Evolutionary conservation across 1,284 basidiomycete genomes (phyloP), one percentile per base, ranked within the genome.

Genomic region (Pyrrhoderma lamaoense): DNA sequence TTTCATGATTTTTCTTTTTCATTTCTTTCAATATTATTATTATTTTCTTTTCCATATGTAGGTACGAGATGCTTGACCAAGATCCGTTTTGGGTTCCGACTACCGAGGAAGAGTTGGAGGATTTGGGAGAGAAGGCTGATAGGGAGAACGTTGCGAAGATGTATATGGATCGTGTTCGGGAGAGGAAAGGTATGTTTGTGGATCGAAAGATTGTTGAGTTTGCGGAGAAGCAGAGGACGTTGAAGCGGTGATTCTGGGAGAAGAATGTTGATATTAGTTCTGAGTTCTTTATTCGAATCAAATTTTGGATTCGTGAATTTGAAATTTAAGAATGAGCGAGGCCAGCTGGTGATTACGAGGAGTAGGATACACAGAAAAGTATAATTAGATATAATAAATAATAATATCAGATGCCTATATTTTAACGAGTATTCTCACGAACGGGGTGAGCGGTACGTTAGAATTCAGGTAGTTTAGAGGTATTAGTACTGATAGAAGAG

Each of bases 1-100:
- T n/a, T n/a, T n/a, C n/a, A n/a, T n/a, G n/a, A n/a, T n/a, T n/a
- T n/a, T n/a, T n/a, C n/a, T 25, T 31, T 16, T 21, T 14, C 34
- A n/a, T n/a, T n/a, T n/a, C n/a, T n/a, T n/a, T n/a, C n/a, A n/a
- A n/a, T n/a, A 31, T 31, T 11, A 31, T 31, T 31, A 5, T 31
- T 5, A 31, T 11, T 31, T 31, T 31, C 27, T 11, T 31, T 31
- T 31, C 11, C n/a, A n/a, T 31, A 5, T 31, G 27, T 5, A 89
- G 87, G 42, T 92, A 90, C 66, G 90, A 95, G 65, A 75, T 92
- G 60, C 75, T 96, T 25, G 89, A 93, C 67, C 80, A 85, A 59
- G 93, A 99, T 71, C 96, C 96, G 2, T 99, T 95, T 74, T 99
- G 96, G 96, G 94, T 99, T 0, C 96, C 96, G 0, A 93, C 92